Evolutionary conservation across 768 basidiomycete genomes (phyloP).

Genomic region (Calocybe cyanea): DNA sequence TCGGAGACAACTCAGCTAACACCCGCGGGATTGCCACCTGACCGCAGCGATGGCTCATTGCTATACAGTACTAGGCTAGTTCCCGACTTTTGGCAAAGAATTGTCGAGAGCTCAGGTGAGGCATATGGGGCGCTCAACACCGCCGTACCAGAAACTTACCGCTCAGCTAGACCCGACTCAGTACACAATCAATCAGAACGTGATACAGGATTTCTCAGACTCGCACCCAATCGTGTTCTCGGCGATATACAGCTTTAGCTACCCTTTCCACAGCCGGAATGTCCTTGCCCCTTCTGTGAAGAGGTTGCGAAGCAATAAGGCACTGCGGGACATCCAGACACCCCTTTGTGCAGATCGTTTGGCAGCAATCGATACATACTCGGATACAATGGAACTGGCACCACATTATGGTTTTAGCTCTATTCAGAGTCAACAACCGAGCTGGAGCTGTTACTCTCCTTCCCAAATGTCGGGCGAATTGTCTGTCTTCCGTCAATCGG

Average conservation of each 20-base stretch:
- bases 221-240: conserved; percentile 42
- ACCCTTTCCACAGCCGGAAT: conserved; percentile 20
- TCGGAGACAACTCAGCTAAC: conserved; percentile 43
- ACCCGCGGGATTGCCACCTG: conserved; percentile 21
- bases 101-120: conserved; percentile 54
- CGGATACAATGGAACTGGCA: conserved; percentile 13
- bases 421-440: conserved; percentile 3
- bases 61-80: conserved; percentile 61
- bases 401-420: conserved; percentile 12
- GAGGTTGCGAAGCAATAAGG: conserved; percentile 12
- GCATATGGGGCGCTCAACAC: background rate
- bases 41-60: conserved; percentile 26
- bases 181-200: conserved; percentile 66
- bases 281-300: conserved; percentile 10
- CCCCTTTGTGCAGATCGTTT: conserved; percentile 18
- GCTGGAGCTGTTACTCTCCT: conserved; percentile 14
- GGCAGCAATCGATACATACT: conserved; percentile 16
- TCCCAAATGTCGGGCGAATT: conserved; percentile 12
- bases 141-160: conserved; percentile 1
- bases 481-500: conserved; percentile 12
- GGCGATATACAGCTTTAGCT: conserved; percentile 56
- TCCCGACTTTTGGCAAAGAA: conserved; percentile 63
- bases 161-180: conserved; percentile 52
- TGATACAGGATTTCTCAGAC: conserved; percentile 33
- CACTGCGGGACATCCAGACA: conserved; percentile 8